Base-by-base conservation (phyloP, 805 yeast genomes). In the Zygosaccharomyces lentus region DNA sequence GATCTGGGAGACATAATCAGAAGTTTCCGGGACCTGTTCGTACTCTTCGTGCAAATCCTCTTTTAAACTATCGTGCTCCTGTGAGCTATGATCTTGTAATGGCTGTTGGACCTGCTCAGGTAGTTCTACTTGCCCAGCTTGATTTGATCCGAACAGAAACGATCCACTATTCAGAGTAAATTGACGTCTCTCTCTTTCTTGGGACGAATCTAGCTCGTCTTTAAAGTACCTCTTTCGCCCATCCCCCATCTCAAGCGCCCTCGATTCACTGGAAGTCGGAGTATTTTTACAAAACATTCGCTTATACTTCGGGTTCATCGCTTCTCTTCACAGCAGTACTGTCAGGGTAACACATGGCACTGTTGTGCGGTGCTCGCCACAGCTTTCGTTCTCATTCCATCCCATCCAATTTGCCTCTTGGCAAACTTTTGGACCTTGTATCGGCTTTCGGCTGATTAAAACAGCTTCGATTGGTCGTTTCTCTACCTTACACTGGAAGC, bases 181-280 rank as follows among this genome's bases (percentile, higher is more conserved):
- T 25, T 43, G 40, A 9, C 38, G 48, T 9, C 6, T 42, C 21
- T 34, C 26, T 32, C 39, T 48, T 24, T 54, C 56, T 27, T 51
- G 46, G 3, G 59, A 55, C 8, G 59, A 55, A 27, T 62, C 67
- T 17, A 62, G 46, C 15, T 60, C 67, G 41, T 62, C 67, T 25
- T 49, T 50, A 40, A 62, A 62, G 40, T 60, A 62, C 31, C 67
- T 38, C 31, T 51, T 58, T 29, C 55, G 59, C 29, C 49, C 51
- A 29, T 42, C 46, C n/a, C 26, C 34, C 41, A 38, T 38, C n/a
- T 10, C 25, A 38, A 24, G 17, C 34, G 24, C 26, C 27, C 32
- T 29, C 15, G 2, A 12, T 29, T 29, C 32, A n/a, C 16, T 2
- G 13, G 32, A 12, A n/a, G 13, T 17, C 41, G 16, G 9, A 17